Evolutionary conservation across 129 eudicot species (phyloP).

Genomic region (Oenanthe sinensis): DNA sequence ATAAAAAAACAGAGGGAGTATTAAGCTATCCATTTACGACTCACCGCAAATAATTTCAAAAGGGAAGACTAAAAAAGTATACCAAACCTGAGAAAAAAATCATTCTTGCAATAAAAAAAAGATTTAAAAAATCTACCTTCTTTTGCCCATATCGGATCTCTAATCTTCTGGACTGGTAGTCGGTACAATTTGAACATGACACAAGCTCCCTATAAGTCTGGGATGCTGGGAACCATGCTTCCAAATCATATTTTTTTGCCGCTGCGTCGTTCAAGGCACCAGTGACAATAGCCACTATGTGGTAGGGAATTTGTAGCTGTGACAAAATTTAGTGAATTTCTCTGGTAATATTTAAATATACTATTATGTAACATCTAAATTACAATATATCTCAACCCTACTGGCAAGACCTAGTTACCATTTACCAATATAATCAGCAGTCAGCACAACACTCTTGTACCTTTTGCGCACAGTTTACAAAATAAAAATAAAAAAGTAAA

Average conservation of each 20-base stretch:
- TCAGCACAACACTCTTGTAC: not conserved
- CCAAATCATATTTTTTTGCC: conserved; percentile 90
- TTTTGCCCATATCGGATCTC: conserved; percentile 85
- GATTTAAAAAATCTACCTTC: conserved; percentile 36
- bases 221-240: conserved; percentile 96
- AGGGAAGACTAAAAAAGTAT: not conserved
- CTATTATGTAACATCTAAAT: not conserved
- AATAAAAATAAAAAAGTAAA: not conserved
- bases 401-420: not conserved
- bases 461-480: not conserved
- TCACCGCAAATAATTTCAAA: not conserved
- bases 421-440: not conserved
- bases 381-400: not conserved
- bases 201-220: conserved; percentile 79
- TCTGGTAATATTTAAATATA: not conserved
- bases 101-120: not conserved
- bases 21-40: too few species aligned
- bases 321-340: not conserved
- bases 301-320: conserved; percentile 84
- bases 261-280: conserved; percentile 96
- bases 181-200: conserved; percentile 95
- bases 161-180: conserved; percentile 76
- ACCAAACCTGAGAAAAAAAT: not conserved
- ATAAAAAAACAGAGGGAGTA: too few species aligned
- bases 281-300: conserved; percentile 72